Evolutionary conservation across 2,329 filamentous ascomycete species (phyloP).

Genomic region (Zymoseptoria tritici): DNA sequence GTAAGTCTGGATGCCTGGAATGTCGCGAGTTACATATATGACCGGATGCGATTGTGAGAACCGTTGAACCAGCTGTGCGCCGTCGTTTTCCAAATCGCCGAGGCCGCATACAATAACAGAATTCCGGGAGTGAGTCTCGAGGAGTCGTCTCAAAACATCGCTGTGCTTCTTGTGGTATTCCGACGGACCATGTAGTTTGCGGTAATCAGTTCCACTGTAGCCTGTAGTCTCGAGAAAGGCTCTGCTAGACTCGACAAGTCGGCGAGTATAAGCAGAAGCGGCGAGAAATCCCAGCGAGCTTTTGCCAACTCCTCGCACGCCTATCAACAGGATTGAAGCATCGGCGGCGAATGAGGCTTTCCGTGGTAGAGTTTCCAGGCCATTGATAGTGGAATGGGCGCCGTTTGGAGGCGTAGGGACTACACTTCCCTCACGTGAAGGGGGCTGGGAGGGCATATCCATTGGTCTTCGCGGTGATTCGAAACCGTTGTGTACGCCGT

Average conservation of each 20-base stretch:
- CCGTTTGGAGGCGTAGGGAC: slow-evolving; percentile 16
- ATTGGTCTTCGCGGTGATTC: slow-evolving; percentile 5
- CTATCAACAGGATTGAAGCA: slow-evolving; percentile 65
- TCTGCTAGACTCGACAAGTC: slow-evolving; percentile 61
- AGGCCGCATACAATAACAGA: slow-evolving; percentile 66
- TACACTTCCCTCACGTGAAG: slow-evolving; percentile 14
- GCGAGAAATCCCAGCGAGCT: slow-evolving; percentile 69
- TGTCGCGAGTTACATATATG: slow-evolving; percentile 61
- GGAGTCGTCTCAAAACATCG: slow-evolving; percentile 52
- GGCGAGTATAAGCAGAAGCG: slow-evolving; percentile 60
- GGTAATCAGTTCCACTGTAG: slow-evolving; percentile 55
- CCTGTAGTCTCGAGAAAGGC: slow-evolving; percentile 60
- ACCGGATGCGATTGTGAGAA: slow-evolving; percentile 61
- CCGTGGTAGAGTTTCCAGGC: slow-evolving; percentile 10
- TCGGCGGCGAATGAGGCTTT: slow-evolving; percentile 45
- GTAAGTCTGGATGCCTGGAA: slow-evolving; percentile 56
- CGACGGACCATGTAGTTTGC: slow-evolving; percentile 53
- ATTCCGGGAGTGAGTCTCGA: slow-evolving; percentile 52
- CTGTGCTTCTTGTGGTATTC: slow-evolving; percentile 59
- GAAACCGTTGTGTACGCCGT: slow-evolving; percentile 4
- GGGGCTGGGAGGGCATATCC: slow-evolving; percentile 6
- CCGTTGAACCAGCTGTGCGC: slow-evolving; percentile 53
- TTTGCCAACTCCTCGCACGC: slow-evolving; percentile 67
- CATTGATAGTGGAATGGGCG: background rate
- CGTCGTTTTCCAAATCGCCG: slow-evolving; percentile 58